Evolutionary conservation across 495 filamentous ascomycete species (phyloP), one percentile per base, ranked within the genome.

Genomic region (Bacidia gigantensis): DNA sequence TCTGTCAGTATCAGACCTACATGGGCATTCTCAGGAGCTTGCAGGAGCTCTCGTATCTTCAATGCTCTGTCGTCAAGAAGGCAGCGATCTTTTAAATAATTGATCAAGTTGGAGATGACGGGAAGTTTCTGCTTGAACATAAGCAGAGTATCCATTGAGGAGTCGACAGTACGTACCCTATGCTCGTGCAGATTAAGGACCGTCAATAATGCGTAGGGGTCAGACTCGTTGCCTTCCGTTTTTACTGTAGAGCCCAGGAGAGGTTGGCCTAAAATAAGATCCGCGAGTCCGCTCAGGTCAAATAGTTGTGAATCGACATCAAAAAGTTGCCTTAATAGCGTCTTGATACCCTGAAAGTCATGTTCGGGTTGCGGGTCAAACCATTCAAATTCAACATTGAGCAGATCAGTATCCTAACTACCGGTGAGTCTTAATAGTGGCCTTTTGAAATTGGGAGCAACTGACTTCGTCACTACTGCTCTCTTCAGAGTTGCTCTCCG

Each of bases 321-420:
- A 67, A 99, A 80, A n/a, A 99, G 77, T 65, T 97, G 92, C 24
- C 89, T 84, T 24, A 96, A 72, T 7, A 99, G 80, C 22, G 79
- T 83, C 66, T 95, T 95, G 56, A 95, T 72, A 29, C 93, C 93
- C 67, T 97, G 89, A 67, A 97, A 97, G 63, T 99, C 93, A 60
- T 90, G 76, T 17, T 83, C 76, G 3, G 86, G 73, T 59, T 95
- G 84, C 54, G 89, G 90, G 71, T 96, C 92, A 71, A 97, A 97
- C 80, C 85, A 95, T 69, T 97, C 93, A 66, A 99, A 99, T 45
- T 96, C 90, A 22, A 96, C 88, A 65, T 95, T 85, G 54, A 99
- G 79, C 65, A 92, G 84, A 66, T 93, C 82, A 58, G 84, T 79
- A 46, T 94, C 86, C 87, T 93, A 29, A n/a, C n/a, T 18, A 38